These are phyloP conservation scores for Aspergillus uvarum DNA, from an alignment of 2,329 filamentous ascomycete genomes.

Conservation along the genomic window DNA sequence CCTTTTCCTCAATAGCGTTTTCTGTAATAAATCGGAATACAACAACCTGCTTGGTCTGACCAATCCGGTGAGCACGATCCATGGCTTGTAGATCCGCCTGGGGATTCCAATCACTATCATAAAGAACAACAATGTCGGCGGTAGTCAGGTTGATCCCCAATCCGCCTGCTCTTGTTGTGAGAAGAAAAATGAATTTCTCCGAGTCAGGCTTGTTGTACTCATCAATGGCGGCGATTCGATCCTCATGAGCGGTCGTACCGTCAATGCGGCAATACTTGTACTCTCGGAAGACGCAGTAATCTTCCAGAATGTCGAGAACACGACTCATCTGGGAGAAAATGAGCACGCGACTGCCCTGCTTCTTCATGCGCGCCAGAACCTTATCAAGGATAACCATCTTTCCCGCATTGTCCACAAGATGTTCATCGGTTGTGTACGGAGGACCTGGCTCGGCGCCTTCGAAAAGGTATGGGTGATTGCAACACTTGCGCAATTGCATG, in stretches of 20 bases:
- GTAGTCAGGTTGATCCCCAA: slow-evolving; percentile 94
- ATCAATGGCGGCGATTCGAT: slow-evolving; percentile 95
- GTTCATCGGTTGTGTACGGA: slow-evolving; percentile 96
- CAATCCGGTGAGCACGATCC: slow-evolving; percentile 97
- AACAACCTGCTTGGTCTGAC: slow-evolving; percentile 95
- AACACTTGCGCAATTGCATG: slow-evolving; percentile 98
- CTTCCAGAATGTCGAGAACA: slow-evolving; percentile 92
- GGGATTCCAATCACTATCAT: slow-evolving; percentile 98
- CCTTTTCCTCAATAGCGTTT: slow-evolving; percentile 97
- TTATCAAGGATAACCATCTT: slow-evolving; percentile 98
- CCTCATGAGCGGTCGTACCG: slow-evolving; percentile 92
- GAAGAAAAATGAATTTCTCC: slow-evolving; percentile 93
- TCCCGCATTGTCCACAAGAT: slow-evolving; percentile 86
- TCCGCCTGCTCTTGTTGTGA: slow-evolving; percentile 93
- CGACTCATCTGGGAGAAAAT: slow-evolving; percentile 99
- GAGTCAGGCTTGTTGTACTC: slow-evolving; percentile 96
- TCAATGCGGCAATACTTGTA: slow-evolving; percentile 98
- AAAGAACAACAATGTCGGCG: slow-evolving; percentile 93
- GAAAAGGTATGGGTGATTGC: slow-evolving; percentile 97
- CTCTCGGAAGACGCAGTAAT: slow-evolving; percentile 94
- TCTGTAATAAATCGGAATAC: slow-evolving; percentile 98
- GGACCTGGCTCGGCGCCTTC: slow-evolving; percentile 96
- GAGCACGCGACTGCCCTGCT: slow-evolving; percentile 87
- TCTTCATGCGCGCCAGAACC: slow-evolving; percentile 77
- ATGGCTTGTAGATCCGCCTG: slow-evolving; percentile 98